Evolutionary conservation across 768 basidiomycete species (phyloP), one percentile per base, ranked within the genome.

Genomic region (Amanita fuliginea): DNA sequence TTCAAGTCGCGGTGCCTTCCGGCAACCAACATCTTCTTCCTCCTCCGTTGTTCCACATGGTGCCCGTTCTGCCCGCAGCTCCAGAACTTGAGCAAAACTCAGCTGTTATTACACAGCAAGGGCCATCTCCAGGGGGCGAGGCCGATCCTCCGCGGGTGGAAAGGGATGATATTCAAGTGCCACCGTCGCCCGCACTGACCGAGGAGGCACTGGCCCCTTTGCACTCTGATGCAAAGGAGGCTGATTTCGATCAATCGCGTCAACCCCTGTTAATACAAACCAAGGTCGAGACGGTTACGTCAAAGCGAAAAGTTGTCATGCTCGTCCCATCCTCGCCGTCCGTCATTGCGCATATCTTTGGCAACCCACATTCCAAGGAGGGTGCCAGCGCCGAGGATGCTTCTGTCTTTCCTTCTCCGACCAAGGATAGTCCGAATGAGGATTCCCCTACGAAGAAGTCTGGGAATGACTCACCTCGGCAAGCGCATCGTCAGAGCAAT

Each of bases 141-240:
- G 16, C 30, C 34, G 33, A 22, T 19, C 10, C 49, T 42, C 40
- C 42, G 49, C 32, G 32, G 49, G 36, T 6, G 16, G 26, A 9
- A 19, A 13, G n/a, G 26, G 43, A 46, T 16, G 34, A 46, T 16
- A 16, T 46, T 5, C 35, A 35, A 19, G 24, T 43, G 26, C 54
- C 43, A 26, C 54, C 67, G 51, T 55, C 64, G 46, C 53, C 61
- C 41, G 49, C 62, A 13, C 48, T 47, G 40, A 44, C 54, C 22
- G 42, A 57, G 51, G 36, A 41, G 16, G 32, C 41, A n/a, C 11
- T 30, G 7, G 16, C 14, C 3, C 26, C 24, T 9, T 6, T n/a
- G 19, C 35, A 47, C 3, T 14, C 22, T 24, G 35, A 37, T 22
- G 39, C 16, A 11, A n/a, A 2, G 35, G 26, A 6, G 22, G 18